Conservation (phyloP, 1,284 basidiomycete species). For the Puccinia hordei region DNA sequence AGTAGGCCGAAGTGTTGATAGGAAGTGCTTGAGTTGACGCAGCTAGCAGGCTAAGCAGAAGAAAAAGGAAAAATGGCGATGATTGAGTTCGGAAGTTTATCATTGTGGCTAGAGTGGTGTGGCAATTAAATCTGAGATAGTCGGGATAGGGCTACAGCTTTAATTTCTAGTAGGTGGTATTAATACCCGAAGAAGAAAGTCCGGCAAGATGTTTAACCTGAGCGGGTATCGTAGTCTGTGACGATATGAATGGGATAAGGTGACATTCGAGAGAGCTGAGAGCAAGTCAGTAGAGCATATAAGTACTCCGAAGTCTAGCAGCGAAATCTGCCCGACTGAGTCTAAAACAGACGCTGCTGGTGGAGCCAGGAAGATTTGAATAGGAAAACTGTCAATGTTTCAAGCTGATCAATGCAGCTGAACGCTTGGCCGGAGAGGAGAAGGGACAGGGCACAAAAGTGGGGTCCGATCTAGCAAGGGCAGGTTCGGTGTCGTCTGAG, state of each 20-base stretch:
- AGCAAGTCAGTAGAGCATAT: not conserved
- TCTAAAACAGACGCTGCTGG: not conserved
- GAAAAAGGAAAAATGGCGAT: not conserved
- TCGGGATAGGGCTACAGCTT: not conserved
- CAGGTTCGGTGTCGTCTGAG: not conserved
- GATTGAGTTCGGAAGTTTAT: not conserved
- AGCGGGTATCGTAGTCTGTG: not conserved
- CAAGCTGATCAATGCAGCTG: slow-evolving; percentile 16
- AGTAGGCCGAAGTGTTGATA: not conserved
- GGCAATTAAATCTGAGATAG: not conserved
- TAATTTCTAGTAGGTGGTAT: not conserved
- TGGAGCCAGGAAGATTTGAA: slow-evolving; percentile 10
- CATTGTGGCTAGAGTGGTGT: not conserved
- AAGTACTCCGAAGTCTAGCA: slow-evolving; percentile 1
- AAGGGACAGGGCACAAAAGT: not conserved
- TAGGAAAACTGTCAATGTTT: slow-evolving; percentile 8
- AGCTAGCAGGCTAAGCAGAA: not conserved
- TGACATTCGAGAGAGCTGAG: not conserved
- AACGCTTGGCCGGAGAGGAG: not conserved
- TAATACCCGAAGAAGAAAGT: not conserved
- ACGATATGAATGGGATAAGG: slow-evolving; percentile 7
- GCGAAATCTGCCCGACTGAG: not conserved
- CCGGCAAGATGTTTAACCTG: slow-evolving; percentile 11
- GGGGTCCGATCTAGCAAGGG: not conserved
- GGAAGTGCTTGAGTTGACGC: not conserved